Evolutionary conservation across 2,329 filamentous ascomycete genomes (phyloP).

Genomic region (Dichotomopilus funicola): DNA sequence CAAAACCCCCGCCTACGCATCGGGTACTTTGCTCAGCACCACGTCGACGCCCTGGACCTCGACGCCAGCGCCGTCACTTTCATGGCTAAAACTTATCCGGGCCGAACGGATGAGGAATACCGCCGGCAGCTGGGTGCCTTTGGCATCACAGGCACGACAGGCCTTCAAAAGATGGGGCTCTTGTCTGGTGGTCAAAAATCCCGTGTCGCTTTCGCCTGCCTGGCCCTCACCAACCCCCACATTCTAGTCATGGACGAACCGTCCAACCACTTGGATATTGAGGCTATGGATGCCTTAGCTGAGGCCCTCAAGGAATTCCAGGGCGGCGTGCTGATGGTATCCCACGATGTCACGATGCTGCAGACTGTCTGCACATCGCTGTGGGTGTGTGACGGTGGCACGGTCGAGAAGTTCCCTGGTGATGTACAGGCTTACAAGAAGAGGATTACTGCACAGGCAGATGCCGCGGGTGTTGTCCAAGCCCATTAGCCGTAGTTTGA

Average conservation of each 20-base stretch:
- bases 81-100: slow-evolving; percentile 89
- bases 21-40: slow-evolving; percentile 97
- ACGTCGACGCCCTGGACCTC: slow-evolving; percentile 92
- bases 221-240: slow-evolving; percentile 89
- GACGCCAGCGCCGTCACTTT: slow-evolving; percentile 86
- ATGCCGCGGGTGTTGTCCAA: slow-evolving; percentile 78
- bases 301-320: slow-evolving; percentile 79
- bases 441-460: slow-evolving; percentile 83
- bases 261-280: slow-evolving; percentile 97
- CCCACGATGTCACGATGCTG: slow-evolving; percentile 97
- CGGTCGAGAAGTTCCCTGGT: slow-evolving; percentile 91
- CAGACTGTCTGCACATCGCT: slow-evolving; percentile 90
- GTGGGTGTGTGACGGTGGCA: slow-evolving; percentile 94
- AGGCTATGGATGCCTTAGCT: slow-evolving; percentile 94
- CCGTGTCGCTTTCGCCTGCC: slow-evolving; percentile 93
- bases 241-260: slow-evolving; percentile 97
- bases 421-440: slow-evolving; percentile 98
- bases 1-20: slow-evolving; percentile 82
- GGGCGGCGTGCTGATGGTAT: slow-evolving; percentile 96
- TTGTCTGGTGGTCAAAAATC: slow-evolving; percentile 97
- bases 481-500: slow-evolving; percentile 39
- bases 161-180: slow-evolving; percentile 89
- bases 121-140: slow-evolving; percentile 88
- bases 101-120: slow-evolving; percentile 93
- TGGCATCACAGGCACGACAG: slow-evolving; percentile 87